Evolutionary conservation across 345 rosid species (phyloP).

Genomic region (Passiflora organensis): DNA sequence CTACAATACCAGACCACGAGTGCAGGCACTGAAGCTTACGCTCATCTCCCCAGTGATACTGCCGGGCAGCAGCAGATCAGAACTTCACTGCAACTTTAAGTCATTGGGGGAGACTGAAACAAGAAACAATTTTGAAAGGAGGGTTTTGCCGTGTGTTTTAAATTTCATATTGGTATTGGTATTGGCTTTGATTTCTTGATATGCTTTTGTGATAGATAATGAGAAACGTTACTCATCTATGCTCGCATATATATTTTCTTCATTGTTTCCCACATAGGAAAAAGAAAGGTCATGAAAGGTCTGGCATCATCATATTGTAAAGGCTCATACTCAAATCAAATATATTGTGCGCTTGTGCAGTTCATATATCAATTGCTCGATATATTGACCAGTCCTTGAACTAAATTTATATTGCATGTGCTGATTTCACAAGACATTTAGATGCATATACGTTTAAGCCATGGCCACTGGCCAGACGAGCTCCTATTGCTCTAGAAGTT

Average conservation of each 20-base stretch:
- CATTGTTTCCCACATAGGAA: slow-evolving; percentile 34
- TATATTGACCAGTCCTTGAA: slow-evolving; percentile 14
- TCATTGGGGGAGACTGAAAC: slow-evolving; percentile 6
- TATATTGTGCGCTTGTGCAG: slow-evolving; percentile 33
- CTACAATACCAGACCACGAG: slow-evolving; percentile 90
- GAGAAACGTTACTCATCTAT: slow-evolving; percentile 40
- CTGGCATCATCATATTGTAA: slow-evolving; percentile 50
- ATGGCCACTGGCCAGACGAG: too few relatives aligned
- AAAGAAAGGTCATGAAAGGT: slow-evolving; percentile 26
- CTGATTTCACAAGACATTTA: too few relatives aligned
- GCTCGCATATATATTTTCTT: slow-evolving; percentile 26
- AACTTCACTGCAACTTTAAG: slow-evolving; percentile 45
- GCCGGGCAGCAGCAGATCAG: slow-evolving; percentile 62
- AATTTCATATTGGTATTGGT: slow-evolving; percentile 34
- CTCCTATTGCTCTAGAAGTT: too few relatives aligned
- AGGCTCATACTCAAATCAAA: slow-evolving; percentile 27
- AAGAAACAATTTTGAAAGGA: slow-evolving; percentile 68
- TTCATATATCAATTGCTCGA: slow-evolving; percentile 30
- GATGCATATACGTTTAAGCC: too few relatives aligned
- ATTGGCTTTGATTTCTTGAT: slow-evolving; percentile 61
- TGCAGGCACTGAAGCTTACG: slow-evolving; percentile 40
- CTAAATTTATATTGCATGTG: background rate
- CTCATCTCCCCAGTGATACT: slow-evolving; percentile 46
- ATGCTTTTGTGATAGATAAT: slow-evolving; percentile 60
- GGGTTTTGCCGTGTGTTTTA: slow-evolving; percentile 40